A percentile compares a stretch with the other conserved stretches of the same genome.
phyloP scores from a whole-genome alignment of 495 filamentous ascomycete genomes.

The Xylaria sp. region DNA sequence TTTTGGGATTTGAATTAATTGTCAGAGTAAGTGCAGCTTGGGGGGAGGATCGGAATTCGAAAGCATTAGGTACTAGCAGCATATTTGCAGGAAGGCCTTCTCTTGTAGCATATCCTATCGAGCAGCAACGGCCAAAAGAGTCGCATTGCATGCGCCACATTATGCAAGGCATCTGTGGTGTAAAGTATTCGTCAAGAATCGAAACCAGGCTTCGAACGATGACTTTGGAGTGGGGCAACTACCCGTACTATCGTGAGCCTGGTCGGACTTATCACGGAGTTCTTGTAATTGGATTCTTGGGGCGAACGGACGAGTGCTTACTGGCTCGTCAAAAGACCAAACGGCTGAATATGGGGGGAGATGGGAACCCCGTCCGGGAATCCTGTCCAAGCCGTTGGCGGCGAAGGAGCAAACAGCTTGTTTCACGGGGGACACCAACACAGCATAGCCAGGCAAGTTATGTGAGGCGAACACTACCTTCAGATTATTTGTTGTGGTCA shows the following conservation, averaged over 20 bases:
- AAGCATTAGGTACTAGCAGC: not conserved
- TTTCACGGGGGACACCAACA: conserved; percentile 10
- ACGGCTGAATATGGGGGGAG: not conserved
- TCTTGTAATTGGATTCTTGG: not conserved
- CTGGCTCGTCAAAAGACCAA: not conserved
- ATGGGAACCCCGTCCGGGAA: not conserved
- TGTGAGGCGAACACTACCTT: not conserved
- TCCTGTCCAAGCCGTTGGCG: not conserved
- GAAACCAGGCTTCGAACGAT: not conserved
- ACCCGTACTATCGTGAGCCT: not conserved
- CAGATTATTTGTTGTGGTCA: not conserved
- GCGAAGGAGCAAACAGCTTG: not conserved
- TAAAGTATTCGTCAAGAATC: not conserved
- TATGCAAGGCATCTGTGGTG: not conserved
- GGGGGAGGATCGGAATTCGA: not conserved
- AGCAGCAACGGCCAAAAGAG: not conserved
- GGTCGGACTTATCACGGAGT: conserved; percentile 1
- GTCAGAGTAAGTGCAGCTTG: not conserved
- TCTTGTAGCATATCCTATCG: not conserved
- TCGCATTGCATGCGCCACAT: not conserved
- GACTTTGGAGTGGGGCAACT: not conserved
- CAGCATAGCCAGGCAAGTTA: too few species aligned
- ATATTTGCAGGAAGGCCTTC: not conserved
- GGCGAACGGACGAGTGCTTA: not conserved
- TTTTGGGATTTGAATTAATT: not conserved